Percentiles rank a stretch among this genome's conserved stretches.
Conservation (phyloP, 345 rosid genomes). For the Salix arbutifolia region DNA sequence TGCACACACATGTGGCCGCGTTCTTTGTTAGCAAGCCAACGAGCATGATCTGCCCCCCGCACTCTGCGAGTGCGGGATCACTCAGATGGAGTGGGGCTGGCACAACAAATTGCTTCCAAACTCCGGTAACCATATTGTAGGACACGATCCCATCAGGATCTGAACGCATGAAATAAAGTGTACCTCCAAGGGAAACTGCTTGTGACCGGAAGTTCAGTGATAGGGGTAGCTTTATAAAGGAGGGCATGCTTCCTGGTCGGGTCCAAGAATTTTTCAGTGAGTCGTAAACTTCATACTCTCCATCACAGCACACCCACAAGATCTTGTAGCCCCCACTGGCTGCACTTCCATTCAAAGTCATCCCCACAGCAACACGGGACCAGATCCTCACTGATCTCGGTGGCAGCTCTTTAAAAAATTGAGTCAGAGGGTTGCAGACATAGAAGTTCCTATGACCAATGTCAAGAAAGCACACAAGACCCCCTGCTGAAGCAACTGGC, state of each 20-base stretch:
- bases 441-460: slow-evolving; percentile 83
- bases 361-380: slow-evolving; percentile 92
- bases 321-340: slow-evolving; percentile 67
- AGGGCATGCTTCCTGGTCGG: slow-evolving; percentile 72
- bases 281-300: slow-evolving; percentile 91
- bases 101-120: slow-evolving; percentile 71
- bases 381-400: slow-evolving; percentile 81
- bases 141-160: slow-evolving; percentile 93
- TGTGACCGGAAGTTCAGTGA: slow-evolving; percentile 85
- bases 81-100: slow-evolving; percentile 75
- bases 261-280: slow-evolving; percentile 67
- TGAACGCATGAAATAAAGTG: slow-evolving; percentile 82
- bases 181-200: slow-evolving; percentile 58
- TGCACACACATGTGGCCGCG: slow-evolving; percentile 96
- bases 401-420: slow-evolving; percentile 78
- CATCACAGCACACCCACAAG: slow-evolving; percentile 87
- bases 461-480: slow-evolving; percentile 93
- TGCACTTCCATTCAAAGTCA: slow-evolving; percentile 62
- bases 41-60: slow-evolving; percentile 73
- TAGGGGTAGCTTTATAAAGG: slow-evolving; percentile 66
- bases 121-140: slow-evolving; percentile 62
- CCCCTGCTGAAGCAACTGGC: slow-evolving; percentile 96
- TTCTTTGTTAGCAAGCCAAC: slow-evolving; percentile 89
- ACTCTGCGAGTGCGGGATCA: slow-evolving; percentile 88
- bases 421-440: slow-evolving; percentile 85